A percentile compares a stretch with the other conserved stretches of the same genome.
Evolutionary conservation across 2,329 filamentous ascomycete genomes (phyloP).

Genomic region (Aspergillus sp.): DNA sequence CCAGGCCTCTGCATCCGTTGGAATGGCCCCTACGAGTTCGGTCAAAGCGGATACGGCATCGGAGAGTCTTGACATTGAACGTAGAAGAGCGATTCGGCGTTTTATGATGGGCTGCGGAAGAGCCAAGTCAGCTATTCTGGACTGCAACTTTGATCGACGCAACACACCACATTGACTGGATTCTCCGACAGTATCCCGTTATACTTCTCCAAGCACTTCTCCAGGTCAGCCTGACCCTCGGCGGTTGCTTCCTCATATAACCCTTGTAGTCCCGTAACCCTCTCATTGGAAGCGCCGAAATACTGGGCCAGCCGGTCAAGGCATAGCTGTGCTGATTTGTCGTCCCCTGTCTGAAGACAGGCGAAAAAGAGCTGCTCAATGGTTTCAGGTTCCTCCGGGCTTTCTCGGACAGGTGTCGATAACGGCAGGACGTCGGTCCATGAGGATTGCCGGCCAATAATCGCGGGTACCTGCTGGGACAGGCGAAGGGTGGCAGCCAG

Average conservation of each 20-base stretch:
- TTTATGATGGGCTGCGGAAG: constrained; percentile 65
- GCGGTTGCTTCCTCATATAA: constrained; percentile 78
- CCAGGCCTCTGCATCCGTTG: constrained; percentile 90
- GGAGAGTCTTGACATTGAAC: constrained; percentile 56
- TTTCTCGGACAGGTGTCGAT: constrained; percentile 50
- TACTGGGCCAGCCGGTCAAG: constrained; percentile 66
- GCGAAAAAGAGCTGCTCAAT: constrained; percentile 82
- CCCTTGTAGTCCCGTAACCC: constrained; percentile 72
- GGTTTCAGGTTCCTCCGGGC: constrained; percentile 69
- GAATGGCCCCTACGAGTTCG: constrained; percentile 68
- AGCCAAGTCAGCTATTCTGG: neutral
- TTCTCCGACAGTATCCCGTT: constrained; percentile 64
- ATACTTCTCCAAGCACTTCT: constrained; percentile 66
- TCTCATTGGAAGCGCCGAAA: constrained; percentile 77
- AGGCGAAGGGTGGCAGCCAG: constrained; percentile 38
- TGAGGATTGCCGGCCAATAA: constrained; percentile 39
- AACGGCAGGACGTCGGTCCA: constrained; percentile 38
- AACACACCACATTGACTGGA: constrained; percentile 66
- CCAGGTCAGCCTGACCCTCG: constrained; percentile 53
- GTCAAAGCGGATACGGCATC: constrained; percentile 70
- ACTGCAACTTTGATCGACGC: constrained; percentile 15
- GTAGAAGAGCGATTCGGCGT: constrained; percentile 68
- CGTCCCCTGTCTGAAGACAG: constrained; percentile 75
- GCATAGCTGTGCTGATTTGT: constrained; percentile 64
- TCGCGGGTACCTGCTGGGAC: constrained; percentile 34